Percentiles rank a stretch among this genome's conserved stretches.
Conservation (phyloP, 331 rosid genomes). For the Acacia pycnantha region DNA sequence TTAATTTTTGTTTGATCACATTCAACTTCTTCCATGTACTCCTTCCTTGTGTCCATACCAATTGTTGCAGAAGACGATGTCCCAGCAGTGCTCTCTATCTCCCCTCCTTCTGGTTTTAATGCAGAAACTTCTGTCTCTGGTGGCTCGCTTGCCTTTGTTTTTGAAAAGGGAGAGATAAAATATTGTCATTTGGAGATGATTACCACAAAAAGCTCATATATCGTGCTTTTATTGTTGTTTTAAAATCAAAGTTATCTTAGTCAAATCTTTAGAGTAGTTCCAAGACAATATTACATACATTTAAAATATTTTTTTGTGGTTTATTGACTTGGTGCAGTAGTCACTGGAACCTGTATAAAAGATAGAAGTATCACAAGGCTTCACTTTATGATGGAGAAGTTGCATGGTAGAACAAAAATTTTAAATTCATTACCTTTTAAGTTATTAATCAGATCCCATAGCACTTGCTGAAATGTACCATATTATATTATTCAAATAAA, state of each 20-base stretch:
- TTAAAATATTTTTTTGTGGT: neutral
- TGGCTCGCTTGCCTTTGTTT: conserved; percentile 23
- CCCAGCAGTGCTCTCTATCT: conserved; percentile 11
- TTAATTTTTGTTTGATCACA: conserved; percentile 7
- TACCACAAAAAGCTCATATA: neutral
- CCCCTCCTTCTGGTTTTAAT: conserved; percentile 12
- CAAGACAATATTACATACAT: conserved; percentile 8
- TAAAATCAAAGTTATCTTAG: neutral
- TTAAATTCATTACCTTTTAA: neutral
- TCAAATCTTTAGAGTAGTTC: conserved; percentile 2
- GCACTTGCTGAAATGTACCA: neutral
- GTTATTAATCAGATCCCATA: neutral
- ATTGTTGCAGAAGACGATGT: conserved; percentile 21
- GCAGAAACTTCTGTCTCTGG: conserved; percentile 12
- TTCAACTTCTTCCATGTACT: conserved; percentile 25
- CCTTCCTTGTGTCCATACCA: neutral
- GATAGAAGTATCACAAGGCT: neutral
- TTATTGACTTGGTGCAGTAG: conserved; percentile 10
- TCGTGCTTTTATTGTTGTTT: conserved; percentile 14
- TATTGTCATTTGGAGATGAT: neutral
- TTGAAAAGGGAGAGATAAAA: neutral
- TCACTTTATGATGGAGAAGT: neutral
- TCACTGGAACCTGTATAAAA: conserved; percentile 23
- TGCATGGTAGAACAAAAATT: neutral
- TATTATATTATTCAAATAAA: neutral